Conservation (phyloP, 208 protist species). For the Leishmania martiniquensis region DNA sequence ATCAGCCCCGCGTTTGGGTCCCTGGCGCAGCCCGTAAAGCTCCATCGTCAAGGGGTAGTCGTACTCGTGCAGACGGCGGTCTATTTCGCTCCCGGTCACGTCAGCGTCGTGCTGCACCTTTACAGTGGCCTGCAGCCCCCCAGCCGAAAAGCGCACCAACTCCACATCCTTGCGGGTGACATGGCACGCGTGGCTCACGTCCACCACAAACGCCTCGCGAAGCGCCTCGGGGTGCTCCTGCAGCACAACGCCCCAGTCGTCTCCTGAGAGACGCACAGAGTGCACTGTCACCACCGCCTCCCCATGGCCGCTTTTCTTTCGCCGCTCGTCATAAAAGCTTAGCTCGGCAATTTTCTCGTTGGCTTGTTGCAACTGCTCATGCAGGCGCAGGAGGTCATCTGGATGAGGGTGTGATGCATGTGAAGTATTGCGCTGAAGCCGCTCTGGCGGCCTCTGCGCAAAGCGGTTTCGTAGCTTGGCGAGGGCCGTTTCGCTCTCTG, state of each 20-base stretch:
- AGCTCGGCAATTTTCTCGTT: not conserved
- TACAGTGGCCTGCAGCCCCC: not conserved
- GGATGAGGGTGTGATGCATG: not conserved
- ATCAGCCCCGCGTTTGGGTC: not conserved
- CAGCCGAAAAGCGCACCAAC: not conserved
- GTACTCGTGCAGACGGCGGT: not conserved
- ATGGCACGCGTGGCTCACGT: not conserved
- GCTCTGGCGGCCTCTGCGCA: not conserved
- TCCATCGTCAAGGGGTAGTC: not conserved
- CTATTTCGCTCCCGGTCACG: not conserved
- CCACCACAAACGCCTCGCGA: not conserved
- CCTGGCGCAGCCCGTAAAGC: not conserved
- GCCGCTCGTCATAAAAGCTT: not conserved
- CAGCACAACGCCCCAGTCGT: not conserved
- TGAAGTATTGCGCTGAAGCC: not conserved
- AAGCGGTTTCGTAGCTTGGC: not conserved
- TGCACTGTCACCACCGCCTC: not conserved
- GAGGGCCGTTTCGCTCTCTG: not conserved
- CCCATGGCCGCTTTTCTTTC: not conserved
- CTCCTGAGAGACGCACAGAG: not conserved
- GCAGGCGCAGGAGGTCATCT: not conserved
- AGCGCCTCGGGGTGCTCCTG: not conserved
- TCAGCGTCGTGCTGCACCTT: not conserved
- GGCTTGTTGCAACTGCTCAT: not conserved
- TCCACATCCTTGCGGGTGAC: not conserved